These are phyloP conservation scores for Pleurotus sapidus DNA, from an alignment of 768 basidiomycete species.

Conservation along the genomic window DNA sequence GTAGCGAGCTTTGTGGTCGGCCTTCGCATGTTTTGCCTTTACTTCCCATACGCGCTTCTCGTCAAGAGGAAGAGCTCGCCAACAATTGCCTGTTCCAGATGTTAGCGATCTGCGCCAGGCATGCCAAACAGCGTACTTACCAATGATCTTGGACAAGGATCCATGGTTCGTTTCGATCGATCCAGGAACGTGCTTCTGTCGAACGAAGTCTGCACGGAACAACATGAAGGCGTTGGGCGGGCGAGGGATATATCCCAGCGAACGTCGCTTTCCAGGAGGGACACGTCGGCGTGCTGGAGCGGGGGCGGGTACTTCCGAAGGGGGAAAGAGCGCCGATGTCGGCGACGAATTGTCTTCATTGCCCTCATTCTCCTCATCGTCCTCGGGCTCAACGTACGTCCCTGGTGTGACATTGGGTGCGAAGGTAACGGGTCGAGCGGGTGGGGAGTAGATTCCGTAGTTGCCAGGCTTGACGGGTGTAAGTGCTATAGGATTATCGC, in stretches of 20 bases:
- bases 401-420: slow-evolving; percentile 61
- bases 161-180: slow-evolving; percentile 78
- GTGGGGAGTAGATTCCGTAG: slow-evolving; percentile 43
- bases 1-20: slow-evolving; percentile 64
- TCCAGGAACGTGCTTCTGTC: slow-evolving; percentile 75
- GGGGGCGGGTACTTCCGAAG: slow-evolving; percentile 38
- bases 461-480: slow-evolving; percentile 51
- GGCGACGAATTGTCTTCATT: slow-evolving; percentile 25
- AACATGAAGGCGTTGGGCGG: slow-evolving; percentile 88
- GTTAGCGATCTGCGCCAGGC: slow-evolving; percentile 26
- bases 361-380: slow-evolving; percentile 17
- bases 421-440: slow-evolving; percentile 54
- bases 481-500: slow-evolving; percentile 17
- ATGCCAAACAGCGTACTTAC: slow-evolving; percentile 35
- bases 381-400: slow-evolving; percentile 38
- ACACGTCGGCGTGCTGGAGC: slow-evolving; percentile 41
- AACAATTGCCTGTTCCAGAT: slow-evolving; percentile 61
- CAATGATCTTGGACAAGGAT: slow-evolving; percentile 70
- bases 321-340: slow-evolving; percentile 49
- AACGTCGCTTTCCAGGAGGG: slow-evolving; percentile 61
- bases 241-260: slow-evolving; percentile 68
- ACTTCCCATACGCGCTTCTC: slow-evolving; percentile 75
- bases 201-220: slow-evolving; percentile 80
- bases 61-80: slow-evolving; percentile 66
- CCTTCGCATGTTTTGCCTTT: slow-evolving; percentile 71